phyloP scores from a whole-genome alignment of 495 filamentous ascomycete genomes.

The Tetracladium marchalianum region DNA sequence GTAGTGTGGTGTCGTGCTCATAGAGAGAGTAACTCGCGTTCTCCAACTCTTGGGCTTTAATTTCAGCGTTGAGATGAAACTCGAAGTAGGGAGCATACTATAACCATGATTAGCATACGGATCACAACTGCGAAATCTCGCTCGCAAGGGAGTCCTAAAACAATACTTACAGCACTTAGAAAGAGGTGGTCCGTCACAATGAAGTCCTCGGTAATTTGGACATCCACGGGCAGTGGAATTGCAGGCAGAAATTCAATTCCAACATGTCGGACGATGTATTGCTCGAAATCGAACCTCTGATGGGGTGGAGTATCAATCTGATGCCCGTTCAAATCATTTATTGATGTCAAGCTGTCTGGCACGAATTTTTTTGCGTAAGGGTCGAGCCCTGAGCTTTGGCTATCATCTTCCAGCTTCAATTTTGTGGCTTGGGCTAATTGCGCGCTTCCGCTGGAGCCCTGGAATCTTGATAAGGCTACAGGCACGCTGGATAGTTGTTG shows the following conservation, averaged over 20 bases:
- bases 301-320: slow-evolving; percentile 8
- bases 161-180: too few species aligned
- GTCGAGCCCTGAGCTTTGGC: slow-evolving; percentile 17
- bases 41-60: slow-evolving; percentile 12
- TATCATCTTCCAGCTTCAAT: neutral
- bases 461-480: too few species aligned
- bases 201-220: neutral
- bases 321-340: slow-evolving; percentile 19
- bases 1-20: slow-evolving; percentile 8
- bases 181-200: neutral
- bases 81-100: slow-evolving; percentile 16
- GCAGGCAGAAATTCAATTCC: slow-evolving; percentile 3
- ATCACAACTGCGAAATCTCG: too few species aligned
- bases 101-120: neutral
- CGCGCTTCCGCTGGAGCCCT: too few species aligned
- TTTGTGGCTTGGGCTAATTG: too few species aligned
- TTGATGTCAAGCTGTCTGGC: slow-evolving; percentile 17
- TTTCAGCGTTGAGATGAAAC: slow-evolving; percentile 15
- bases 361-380: slow-evolving; percentile 27
- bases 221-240: neutral
- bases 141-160: too few species aligned
- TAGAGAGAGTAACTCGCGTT: slow-evolving; percentile 18
- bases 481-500: too few species aligned
- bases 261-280: neutral
- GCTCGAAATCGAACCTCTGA: slow-evolving; percentile 4